Percentiles rank a stretch among this genome's conserved stretches.
phyloP scores from a whole-genome alignment of 176 grass and related monocot species.

The Paspalum notatum region DNA sequence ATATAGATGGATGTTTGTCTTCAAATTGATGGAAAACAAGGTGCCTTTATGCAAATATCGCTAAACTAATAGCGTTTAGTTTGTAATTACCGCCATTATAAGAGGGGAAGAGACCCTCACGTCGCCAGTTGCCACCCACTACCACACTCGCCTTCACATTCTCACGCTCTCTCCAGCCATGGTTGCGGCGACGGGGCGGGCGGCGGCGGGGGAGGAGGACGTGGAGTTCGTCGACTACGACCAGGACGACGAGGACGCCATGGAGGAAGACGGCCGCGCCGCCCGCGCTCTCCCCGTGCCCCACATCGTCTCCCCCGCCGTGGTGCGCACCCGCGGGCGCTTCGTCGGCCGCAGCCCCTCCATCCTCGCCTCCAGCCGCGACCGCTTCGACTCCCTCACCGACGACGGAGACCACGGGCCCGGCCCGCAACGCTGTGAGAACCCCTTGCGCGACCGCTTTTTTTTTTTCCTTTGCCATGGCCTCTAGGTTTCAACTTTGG shows the following conservation, averaged over 20 bases:
- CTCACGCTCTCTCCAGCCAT: neutral
- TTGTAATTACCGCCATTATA: slow-evolving; percentile 40
- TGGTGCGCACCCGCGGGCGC: slow-evolving; percentile 44
- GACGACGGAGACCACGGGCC: neutral
- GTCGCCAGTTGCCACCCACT: slow-evolving; percentile 27
- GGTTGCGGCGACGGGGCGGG: slow-evolving; percentile 7
- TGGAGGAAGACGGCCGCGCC: slow-evolving; percentile 50
- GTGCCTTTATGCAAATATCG: slow-evolving; percentile 14
- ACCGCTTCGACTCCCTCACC: slow-evolving; percentile 44
- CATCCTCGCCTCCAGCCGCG: slow-evolving; percentile 44
- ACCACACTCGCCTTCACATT: neutral
- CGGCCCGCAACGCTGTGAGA: slow-evolving; percentile 58
- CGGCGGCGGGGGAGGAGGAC: slow-evolving; percentile 19
- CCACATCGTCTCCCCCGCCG: slow-evolving; percentile 44
- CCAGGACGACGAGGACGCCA: slow-evolving; percentile 41
- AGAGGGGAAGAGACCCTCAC: slow-evolving; percentile 9
- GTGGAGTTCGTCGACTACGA: slow-evolving; percentile 51
- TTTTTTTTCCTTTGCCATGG: neutral
- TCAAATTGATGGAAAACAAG: too few species aligned
- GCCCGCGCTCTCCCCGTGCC: slow-evolving; percentile 51
- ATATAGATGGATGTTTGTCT: too few species aligned
- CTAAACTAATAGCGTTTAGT: slow-evolving; percentile 17
- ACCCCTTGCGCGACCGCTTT: neutral
- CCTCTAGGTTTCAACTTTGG: neutral
- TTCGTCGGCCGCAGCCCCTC: slow-evolving; percentile 45